phyloP scores from a whole-genome alignment of 2,329 filamentous ascomycete genomes.

The Taxawa tesnikishii region DNA sequence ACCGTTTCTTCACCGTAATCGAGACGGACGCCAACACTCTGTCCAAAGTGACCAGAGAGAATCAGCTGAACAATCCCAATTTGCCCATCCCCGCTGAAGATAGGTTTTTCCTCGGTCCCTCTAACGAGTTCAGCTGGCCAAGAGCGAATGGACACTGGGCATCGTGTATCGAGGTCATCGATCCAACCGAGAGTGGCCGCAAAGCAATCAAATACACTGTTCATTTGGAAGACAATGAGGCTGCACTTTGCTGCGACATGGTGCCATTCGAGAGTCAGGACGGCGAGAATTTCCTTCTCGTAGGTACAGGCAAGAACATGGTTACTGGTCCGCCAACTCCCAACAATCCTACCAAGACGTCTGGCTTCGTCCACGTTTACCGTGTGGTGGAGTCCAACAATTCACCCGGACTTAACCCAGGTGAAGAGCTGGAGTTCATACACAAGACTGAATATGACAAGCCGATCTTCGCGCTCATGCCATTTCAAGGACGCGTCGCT shows the following conservation, averaged over 20 bases:
- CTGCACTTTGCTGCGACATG: slow-evolving; percentile 72
- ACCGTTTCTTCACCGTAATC: slow-evolving; percentile 85
- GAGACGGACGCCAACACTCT: slow-evolving; percentile 89
- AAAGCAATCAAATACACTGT: slow-evolving; percentile 58
- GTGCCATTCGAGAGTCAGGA: slow-evolving; percentile 83
- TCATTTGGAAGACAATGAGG: slow-evolving; percentile 80
- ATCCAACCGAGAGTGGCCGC: slow-evolving; percentile 43
- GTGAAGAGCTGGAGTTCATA: slow-evolving; percentile 82
- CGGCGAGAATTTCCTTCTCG: slow-evolving; percentile 79
- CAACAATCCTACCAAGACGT: slow-evolving; percentile 7
- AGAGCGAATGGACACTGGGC: slow-evolving; percentile 80
- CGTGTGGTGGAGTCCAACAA: no score
- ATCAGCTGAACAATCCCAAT: slow-evolving; percentile 59
- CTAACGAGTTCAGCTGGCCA: slow-evolving; percentile 84
- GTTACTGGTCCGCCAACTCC: slow-evolving; percentile 6
- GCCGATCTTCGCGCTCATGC: slow-evolving; percentile 78
- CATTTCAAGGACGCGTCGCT: slow-evolving; percentile 81
- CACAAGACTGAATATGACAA: slow-evolving; percentile 92
- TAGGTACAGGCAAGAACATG: slow-evolving; percentile 90
- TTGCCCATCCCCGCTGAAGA: slow-evolving; percentile 17
- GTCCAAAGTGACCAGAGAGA: slow-evolving; percentile 62
- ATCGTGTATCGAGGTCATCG: slow-evolving; percentile 85
- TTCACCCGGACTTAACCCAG: slow-evolving; percentile 72
- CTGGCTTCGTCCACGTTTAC: slow-evolving; percentile 83
- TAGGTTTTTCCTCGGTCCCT: slow-evolving; percentile 33